These are phyloP conservation scores for Aspergillus incahuasiensis DNA, from an alignment of 495 filamentous ascomycete species.

Conservation along the genomic window DNA sequence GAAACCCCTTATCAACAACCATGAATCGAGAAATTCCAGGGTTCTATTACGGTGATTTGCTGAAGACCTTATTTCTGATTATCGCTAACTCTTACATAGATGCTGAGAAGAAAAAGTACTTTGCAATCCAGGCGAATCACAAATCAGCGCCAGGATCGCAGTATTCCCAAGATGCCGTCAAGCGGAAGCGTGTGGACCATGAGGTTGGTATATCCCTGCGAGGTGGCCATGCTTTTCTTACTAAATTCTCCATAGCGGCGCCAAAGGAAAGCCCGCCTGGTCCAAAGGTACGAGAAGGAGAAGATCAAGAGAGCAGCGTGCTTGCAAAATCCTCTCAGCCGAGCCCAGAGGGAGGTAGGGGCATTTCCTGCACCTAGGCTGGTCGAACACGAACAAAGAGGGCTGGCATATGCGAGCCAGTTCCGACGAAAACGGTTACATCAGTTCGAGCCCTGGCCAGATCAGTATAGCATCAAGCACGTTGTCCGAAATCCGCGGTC, in stretches of 20 bases:
- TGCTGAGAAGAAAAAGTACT: constrained; percentile 54
- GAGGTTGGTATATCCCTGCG: constrained; percentile 22
- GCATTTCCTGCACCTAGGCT: constrained; percentile 8
- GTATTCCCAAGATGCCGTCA: constrained; percentile 46
- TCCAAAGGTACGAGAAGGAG: constrained; percentile 28
- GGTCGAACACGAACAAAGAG: constrained; percentile 24
- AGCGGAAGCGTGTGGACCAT: constrained; percentile 33
- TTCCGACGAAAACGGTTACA: constrained; percentile 29
- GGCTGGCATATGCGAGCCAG: constrained; percentile 31
- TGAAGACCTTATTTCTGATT: background rate
- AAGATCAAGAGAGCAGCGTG: constrained; percentile 29
- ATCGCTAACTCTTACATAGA: constrained; percentile 28
- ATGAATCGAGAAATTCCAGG: constrained; percentile 31
- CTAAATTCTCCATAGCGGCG: constrained; percentile 25
- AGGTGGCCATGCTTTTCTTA: background rate
- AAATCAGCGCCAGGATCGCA: constrained; percentile 37
- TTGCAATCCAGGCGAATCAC: constrained; percentile 49
- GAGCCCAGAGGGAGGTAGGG: constrained; percentile 28
- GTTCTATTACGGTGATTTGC: constrained; percentile 21
- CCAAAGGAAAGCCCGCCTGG: constrained; percentile 24
- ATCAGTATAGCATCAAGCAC: constrained; percentile 30
- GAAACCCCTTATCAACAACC: constrained; percentile 34
- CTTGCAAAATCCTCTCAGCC: constrained; percentile 26
- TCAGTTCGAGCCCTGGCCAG: constrained; percentile 32
- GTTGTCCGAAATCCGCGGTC: constrained; percentile 33